phyloP scores from a whole-genome alignment of 2,329 filamentous ascomycete genomes.

The Colletotrichum karsti region DNA sequence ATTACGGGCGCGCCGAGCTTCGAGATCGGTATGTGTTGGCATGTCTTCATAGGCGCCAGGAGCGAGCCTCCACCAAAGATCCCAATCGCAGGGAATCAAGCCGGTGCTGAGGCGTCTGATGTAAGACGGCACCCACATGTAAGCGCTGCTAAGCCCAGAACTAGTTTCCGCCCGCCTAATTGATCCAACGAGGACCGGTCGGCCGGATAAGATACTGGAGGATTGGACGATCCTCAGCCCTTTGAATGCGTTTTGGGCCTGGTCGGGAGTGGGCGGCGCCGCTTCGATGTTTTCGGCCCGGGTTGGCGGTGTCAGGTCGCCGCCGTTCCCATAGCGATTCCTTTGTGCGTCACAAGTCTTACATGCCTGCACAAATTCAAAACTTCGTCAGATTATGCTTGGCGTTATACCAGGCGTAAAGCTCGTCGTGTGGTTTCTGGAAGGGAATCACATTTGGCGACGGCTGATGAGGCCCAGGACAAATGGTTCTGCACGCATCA shows the following conservation, averaged over 20 bases:
- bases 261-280: not conserved
- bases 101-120: conserved; percentile 10
- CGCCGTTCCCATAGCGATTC: not conserved
- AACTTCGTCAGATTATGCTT: too few relatives aligned
- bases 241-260: not conserved
- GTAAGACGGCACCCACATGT: conserved; percentile 23
- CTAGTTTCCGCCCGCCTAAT: not conserved
- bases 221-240: not conserved
- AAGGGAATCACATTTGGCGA: too few relatives aligned
- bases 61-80: not conserved
- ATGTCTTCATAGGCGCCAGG: not conserved
- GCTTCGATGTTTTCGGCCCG: not conserved
- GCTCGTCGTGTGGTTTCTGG: not conserved
- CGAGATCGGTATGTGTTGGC: conserved; percentile 13
- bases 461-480: too few relatives aligned
- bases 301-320: not conserved
- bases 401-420: not conserved
- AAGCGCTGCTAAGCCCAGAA: conserved; percentile 11
- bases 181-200: not conserved
- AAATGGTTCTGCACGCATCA: too few relatives aligned
- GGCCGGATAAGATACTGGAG: not conserved
- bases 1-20: not conserved
- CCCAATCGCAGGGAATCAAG: not conserved
- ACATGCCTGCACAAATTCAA: not conserved
- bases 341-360: not conserved